Conservation (phyloP, 2,329 filamentous ascomycete genomes). For the Ascochyta lentis region DNA sequence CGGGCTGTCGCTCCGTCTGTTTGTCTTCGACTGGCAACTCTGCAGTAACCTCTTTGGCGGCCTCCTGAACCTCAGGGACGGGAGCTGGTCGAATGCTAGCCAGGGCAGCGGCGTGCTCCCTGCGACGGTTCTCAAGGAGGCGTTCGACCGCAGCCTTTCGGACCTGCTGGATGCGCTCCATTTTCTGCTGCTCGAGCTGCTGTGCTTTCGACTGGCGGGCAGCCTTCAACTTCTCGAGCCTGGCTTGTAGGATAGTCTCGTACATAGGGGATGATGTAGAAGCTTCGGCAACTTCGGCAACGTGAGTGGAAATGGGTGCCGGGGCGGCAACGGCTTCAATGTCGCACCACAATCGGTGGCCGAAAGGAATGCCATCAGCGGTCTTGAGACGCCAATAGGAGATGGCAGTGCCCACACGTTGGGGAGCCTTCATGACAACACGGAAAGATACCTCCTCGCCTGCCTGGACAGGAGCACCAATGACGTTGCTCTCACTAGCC, state of each 20-base stretch:
- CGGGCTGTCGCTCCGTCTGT: slow-evolving; percentile 20
- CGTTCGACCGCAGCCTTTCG: slow-evolving; percentile 47
- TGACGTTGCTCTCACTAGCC: slow-evolving; percentile 82
- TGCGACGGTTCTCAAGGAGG: slow-evolving; percentile 39
- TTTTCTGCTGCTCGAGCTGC: slow-evolving; percentile 34
- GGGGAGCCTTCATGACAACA: slow-evolving; percentile 81
- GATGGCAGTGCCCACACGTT: slow-evolving; percentile 77
- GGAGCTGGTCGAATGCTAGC: slow-evolving; percentile 35
- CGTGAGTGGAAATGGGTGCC: slow-evolving; percentile 5
- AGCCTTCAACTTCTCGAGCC: slow-evolving; percentile 32
- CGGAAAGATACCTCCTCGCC: slow-evolving; percentile 82
- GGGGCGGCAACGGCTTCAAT: slow-evolving; percentile 66
- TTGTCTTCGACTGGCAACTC: slow-evolving; percentile 47
- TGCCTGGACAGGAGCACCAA: slow-evolving; percentile 71
- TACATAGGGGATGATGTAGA: slow-evolving; percentile 27
- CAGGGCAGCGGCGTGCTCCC: slow-evolving; percentile 42
- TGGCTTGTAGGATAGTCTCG: slow-evolving; percentile 35
- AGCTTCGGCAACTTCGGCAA: slow-evolving; percentile 22
- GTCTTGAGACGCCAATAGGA: slow-evolving; percentile 97
- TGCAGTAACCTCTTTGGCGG: slow-evolving; percentile 27
- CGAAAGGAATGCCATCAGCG: slow-evolving; percentile 80
- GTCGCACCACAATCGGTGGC: slow-evolving; percentile 95
- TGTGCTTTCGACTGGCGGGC: slow-evolving; percentile 26
- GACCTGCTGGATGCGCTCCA: slow-evolving; percentile 41
- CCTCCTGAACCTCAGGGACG: slow-evolving; percentile 26